Conservation (phyloP, 352 stramenopile species). For the Globisporangium nagaii region DNA sequence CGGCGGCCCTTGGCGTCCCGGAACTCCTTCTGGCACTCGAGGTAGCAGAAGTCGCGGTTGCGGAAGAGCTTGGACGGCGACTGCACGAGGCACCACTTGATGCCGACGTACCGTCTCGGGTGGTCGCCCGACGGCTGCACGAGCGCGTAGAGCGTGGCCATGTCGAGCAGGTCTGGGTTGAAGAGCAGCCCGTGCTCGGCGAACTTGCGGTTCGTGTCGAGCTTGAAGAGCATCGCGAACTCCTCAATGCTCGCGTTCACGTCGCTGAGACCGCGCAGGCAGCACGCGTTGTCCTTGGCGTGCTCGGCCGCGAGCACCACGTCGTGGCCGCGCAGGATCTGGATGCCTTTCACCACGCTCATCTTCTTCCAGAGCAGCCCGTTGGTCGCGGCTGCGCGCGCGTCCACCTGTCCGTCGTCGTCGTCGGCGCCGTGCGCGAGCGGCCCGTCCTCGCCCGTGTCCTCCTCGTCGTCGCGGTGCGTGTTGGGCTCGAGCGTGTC, state of each 20-base stretch:
- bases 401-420: slow-evolving; percentile 4
- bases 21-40: slow-evolving; percentile 86
- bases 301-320: slow-evolving; percentile 25
- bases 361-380: slow-evolving; percentile 57
- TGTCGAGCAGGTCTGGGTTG: slow-evolving; percentile 69
- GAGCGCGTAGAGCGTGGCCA: slow-evolving; percentile 67
- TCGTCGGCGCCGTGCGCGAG: neutral
- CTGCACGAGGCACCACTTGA: slow-evolving; percentile 81
- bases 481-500: slow-evolving; percentile 57
- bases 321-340: slow-evolving; percentile 47
- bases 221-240: slow-evolving; percentile 78
- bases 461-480: slow-evolving; percentile 4
- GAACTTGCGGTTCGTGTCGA: slow-evolving; percentile 55
- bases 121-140: slow-evolving; percentile 65
- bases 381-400: slow-evolving; percentile 6
- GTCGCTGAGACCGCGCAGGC: slow-evolving; percentile 56
- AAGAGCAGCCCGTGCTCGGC: slow-evolving; percentile 73
- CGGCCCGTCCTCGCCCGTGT: neutral
- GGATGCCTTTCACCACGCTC: slow-evolving; percentile 37
- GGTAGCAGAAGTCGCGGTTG: slow-evolving; percentile 79
- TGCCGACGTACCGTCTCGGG: slow-evolving; percentile 66
- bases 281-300: slow-evolving; percentile 23
- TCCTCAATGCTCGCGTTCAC: slow-evolving; percentile 82
- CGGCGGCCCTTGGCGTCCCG: slow-evolving; percentile 45
- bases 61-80: slow-evolving; percentile 66